Percentiles rank a stretch among this genome's conserved stretches.
Evolutionary conservation across 2,329 filamentous ascomycete genomes (phyloP).

Genomic region (Teratosphaeriaceae sp.): DNA sequence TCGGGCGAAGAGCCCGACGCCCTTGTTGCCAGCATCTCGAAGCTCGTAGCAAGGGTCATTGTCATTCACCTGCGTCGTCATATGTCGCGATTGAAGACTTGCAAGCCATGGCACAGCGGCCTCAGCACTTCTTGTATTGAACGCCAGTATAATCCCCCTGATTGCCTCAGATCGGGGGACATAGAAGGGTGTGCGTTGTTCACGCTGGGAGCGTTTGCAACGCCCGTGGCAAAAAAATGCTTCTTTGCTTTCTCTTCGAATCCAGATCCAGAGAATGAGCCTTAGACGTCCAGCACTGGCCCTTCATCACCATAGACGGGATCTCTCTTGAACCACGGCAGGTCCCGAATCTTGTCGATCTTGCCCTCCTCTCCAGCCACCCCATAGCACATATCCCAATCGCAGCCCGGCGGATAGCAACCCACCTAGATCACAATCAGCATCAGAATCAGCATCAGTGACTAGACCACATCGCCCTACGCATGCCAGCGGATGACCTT

Average conservation of each 20-base stretch:
- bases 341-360: slow-evolving; percentile 39
- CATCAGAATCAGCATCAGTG: not conserved
- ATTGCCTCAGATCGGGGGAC: too few species aligned
- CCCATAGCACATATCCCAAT: slow-evolving; percentile 70
- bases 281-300: slow-evolving; percentile 41
- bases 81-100: too few species aligned
- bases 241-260: too few species aligned
- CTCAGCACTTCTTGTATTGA: too few species aligned
- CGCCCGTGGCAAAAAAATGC: too few species aligned
- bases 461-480: too few species aligned
- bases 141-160: too few species aligned
- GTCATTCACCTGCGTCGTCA: too few species aligned
- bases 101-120: too few species aligned
- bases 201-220: not conserved
- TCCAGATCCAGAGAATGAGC: too few species aligned
- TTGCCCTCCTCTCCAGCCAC: slow-evolving; percentile 49
- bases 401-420: slow-evolving; percentile 51
- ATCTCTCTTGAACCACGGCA: slow-evolving; percentile 55
- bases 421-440: slow-evolving; percentile 31
- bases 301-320: slow-evolving; percentile 53
- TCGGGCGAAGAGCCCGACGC: not conserved
- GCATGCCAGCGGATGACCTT: too few species aligned
- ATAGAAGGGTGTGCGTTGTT: too few species aligned
- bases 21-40: not conserved
- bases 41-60: not conserved